These are phyloP conservation scores for Malbranchea zuffiana DNA, from an alignment of 2,329 filamentous ascomycete genomes.

Conservation along the genomic window DNA sequence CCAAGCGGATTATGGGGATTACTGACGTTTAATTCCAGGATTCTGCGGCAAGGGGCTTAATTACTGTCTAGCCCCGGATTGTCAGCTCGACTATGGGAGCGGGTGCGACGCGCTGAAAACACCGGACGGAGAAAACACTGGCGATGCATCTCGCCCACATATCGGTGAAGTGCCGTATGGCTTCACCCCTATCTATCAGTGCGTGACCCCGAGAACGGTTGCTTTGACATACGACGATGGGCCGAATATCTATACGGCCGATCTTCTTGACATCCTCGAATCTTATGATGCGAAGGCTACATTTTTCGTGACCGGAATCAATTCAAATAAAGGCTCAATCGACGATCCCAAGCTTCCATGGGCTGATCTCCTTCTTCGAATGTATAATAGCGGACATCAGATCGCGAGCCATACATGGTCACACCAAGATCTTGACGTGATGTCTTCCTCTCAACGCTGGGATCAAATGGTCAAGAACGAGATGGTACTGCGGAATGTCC, in stretches of 20 bases:
- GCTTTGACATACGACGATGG: constrained; percentile 60
- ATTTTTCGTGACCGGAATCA: constrained; percentile 51
- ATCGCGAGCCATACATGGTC: constrained; percentile 44
- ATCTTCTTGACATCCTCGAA: constrained; percentile 51
- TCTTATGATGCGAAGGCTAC: constrained; percentile 53
- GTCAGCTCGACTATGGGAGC: constrained; percentile 29
- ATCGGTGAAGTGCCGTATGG: constrained; percentile 30
- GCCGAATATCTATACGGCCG: constrained; percentile 49
- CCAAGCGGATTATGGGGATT: not conserved
- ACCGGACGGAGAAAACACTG: constrained; percentile 28
- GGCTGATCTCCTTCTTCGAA: constrained; percentile 31
- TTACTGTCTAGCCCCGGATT: constrained; percentile 33
- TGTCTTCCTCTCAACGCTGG: constrained; percentile 28
- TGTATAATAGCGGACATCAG: constrained; percentile 39
- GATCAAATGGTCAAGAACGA: constrained; percentile 40
- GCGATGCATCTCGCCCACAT: constrained; percentile 26
- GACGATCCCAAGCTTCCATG: constrained; percentile 33
- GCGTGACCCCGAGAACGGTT: constrained; percentile 45
- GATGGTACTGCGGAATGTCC: constrained; percentile 36
- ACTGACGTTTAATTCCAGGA: constrained; percentile 18
- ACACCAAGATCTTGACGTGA: constrained; percentile 37
- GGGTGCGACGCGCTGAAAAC: constrained; percentile 28
- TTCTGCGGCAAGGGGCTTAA: constrained; percentile 29
- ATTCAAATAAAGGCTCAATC: constrained; percentile 37
- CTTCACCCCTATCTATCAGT: constrained; percentile 27